Percentiles rank a stretch among this genome's conserved stretches.
Conservation (phyloP, 2,329 filamentous ascomycete genomes). For the Monosporascus sp. region DNA sequence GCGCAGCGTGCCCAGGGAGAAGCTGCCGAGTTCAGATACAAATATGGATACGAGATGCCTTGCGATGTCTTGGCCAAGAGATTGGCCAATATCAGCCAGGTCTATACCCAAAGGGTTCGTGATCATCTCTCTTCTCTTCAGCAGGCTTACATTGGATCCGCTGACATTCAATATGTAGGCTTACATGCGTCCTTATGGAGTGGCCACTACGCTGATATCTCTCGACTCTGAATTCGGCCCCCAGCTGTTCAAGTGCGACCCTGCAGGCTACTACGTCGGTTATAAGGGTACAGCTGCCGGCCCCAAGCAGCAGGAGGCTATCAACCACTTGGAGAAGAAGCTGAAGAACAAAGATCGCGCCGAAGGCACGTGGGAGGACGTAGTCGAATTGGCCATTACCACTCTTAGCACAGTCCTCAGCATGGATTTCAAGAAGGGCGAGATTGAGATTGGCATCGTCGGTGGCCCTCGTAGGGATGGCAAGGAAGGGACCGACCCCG, state of each 20-base stretch:
- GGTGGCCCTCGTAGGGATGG: constrained; percentile 81
- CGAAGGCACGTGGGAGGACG: constrained; percentile 91
- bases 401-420: constrained; percentile 93
- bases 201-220: constrained; percentile 91
- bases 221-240: constrained; percentile 88
- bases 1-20: constrained; percentile 90
- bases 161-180: constrained; percentile 46
- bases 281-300: constrained; percentile 98
- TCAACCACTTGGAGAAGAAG: constrained; percentile 99
- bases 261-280: constrained; percentile 94
- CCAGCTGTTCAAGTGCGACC: constrained; percentile 97
- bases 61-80: constrained; percentile 95
- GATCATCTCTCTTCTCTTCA: constrained; percentile 2
- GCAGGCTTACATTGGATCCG: constrained; percentile 1
- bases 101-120: constrained; percentile 90
- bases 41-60: constrained; percentile 99
- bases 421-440: constrained; percentile 99
- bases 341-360: constrained; percentile 97
- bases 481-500: constrained; percentile 70
- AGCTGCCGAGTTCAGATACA: constrained; percentile 97
- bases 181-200: constrained; percentile 96
- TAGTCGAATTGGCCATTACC: constrained; percentile 93
- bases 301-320: constrained; percentile 96
- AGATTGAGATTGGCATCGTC: constrained; percentile 96
- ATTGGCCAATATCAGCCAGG: constrained; percentile 97